Base-by-base conservation (phyloP, 2,329 filamentous ascomycete species). In the Nigrospora oryzae region DNA sequence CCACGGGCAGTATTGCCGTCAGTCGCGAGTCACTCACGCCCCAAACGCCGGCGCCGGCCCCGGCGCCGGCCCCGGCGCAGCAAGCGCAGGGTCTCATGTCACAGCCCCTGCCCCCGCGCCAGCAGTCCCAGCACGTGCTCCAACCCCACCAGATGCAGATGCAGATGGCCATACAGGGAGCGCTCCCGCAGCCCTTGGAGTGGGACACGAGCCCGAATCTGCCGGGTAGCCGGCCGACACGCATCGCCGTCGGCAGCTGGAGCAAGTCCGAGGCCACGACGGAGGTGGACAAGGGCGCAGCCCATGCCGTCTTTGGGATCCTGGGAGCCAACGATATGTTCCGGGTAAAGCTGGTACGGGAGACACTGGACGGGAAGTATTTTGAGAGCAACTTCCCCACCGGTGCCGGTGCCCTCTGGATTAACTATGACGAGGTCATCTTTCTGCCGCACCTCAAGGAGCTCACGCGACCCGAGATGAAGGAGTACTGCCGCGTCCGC, bases 301-400 rank as follows among this genome's bases (percentile, higher is more conserved):
- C 23, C 5, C 79, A 83, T 52, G 80, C 79, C 0, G 77, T 83
- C 0, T 79, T 76, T 44, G 80, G 80, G 4, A 80, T 83, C 11
- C 60, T 83, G 0, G 77, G 77, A 1, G 71, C 72, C 15, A 81
- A 81, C 45, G 78, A 82, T 50, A 81, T 80, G 71, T 83, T 84
- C 56, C 66, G 80, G 0, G 77, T 82, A 44, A 83, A 83, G 56
- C 66, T 83, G 0, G 71, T 78, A 1, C 67, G 75, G 6, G 70
- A 80, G 53, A 83, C 79, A 0, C 72, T 78, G 3, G 78, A 82
- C 53, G 79, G 79, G 3, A 71, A 75, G 0, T 71, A 69, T 30
- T 63, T 79, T 1, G 67, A 75, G 31, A 78, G 76, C 33, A 82
- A 83, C 56, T 83, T 81, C 44, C 80, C 80, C 0, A 59, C 61